phyloP scores from a whole-genome alignment of 495 filamentous ascomycete genomes.

The Penicillium malachiteum region DNA sequence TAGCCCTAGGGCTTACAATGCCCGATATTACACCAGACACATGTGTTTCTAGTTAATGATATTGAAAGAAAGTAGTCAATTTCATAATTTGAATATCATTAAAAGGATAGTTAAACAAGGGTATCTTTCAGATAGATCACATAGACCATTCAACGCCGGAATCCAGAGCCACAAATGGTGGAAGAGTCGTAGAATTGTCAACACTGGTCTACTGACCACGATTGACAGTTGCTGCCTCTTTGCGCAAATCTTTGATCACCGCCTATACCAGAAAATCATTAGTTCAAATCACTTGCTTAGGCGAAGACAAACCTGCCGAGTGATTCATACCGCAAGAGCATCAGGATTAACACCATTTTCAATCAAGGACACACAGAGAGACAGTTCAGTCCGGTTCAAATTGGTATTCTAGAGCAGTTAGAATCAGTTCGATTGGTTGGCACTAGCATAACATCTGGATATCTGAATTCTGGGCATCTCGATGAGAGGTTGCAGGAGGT shows the following conservation, averaged over 20 bases:
- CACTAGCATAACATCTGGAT: neutral
- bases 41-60: neutral
- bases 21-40: neutral
- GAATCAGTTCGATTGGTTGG: neutral
- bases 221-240: conserved; percentile 45
- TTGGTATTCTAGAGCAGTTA: conserved; percentile 71
- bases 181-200: neutral
- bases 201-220: conserved; percentile 6
- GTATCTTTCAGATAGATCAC: conserved; percentile 15
- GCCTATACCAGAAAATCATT: conserved; percentile 43
- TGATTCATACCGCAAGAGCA: conserved; percentile 73
- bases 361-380: conserved; percentile 91
- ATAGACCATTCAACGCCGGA: conserved; percentile 14
- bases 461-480: no score
- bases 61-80: neutral
- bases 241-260: conserved; percentile 71
- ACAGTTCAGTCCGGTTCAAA: conserved; percentile 84
- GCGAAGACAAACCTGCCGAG: neutral
- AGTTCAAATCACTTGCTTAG: neutral
- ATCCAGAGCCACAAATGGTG: conserved; percentile 3
- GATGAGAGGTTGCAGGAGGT: neutral
- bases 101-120: conserved; percentile 2
- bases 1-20: neutral
- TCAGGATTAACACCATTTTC: conserved; percentile 98
- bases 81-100: neutral